Conservation (phyloP, 2,329 filamentous ascomycete species). For the Penicillium glabrum region DNA sequence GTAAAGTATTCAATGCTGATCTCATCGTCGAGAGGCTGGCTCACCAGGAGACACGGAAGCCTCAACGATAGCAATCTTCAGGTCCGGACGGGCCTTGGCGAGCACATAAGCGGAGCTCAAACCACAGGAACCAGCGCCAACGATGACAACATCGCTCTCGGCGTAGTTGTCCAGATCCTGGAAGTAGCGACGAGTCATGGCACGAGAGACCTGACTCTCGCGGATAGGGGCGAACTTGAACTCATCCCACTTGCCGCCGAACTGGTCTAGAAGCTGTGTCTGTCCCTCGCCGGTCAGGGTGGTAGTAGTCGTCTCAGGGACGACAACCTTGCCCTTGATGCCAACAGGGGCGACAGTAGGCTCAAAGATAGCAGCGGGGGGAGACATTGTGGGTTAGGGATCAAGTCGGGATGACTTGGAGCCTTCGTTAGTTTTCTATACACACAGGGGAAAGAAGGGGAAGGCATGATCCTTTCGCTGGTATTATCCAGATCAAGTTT, state of each 20-base stretch:
- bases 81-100: constrained; percentile 77
- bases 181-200: constrained; percentile 94
- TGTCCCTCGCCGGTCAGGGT: constrained; percentile 40
- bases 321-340: constrained; percentile 47
- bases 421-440: constrained; percentile 40
- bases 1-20: background rate
- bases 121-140: constrained; percentile 86
- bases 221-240: constrained; percentile 86
- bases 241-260: constrained; percentile 74
- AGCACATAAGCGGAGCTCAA: constrained; percentile 82
- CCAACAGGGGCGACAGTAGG: constrained; percentile 38
- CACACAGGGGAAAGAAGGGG: constrained; percentile 43
- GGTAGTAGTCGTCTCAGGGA: constrained; percentile 44
- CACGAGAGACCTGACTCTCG: constrained; percentile 86
- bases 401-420: constrained; percentile 25
- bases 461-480: constrained; percentile 99
- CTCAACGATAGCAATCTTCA: constrained; percentile 90
- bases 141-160: constrained; percentile 90
- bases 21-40: constrained; percentile 8
- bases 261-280: constrained; percentile 61
- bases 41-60: constrained; percentile 74
- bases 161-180: constrained; percentile 83
- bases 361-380: constrained; percentile 68
- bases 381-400: constrained; percentile 66
- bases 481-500: constrained; percentile 99